Evolutionary conservation across 2,329 filamentous ascomycete species (phyloP).

Genomic region (Aureobasidium sp.): DNA sequence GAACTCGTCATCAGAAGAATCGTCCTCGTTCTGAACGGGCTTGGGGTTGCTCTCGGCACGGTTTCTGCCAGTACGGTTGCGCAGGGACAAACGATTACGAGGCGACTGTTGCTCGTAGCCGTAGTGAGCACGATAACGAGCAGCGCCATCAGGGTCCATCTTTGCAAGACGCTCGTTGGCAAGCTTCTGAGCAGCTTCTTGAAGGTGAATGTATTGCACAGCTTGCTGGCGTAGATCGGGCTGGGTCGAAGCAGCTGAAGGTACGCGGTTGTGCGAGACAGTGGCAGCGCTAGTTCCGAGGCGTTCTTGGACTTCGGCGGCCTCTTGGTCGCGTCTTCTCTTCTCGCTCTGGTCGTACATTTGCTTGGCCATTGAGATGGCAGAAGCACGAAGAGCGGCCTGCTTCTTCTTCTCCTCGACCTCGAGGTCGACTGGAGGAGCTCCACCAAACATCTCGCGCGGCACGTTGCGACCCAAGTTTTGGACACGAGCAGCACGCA

Average conservation of each 20-base stretch:
- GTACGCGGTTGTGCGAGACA: conserved; percentile 26
- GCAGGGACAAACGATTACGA: conserved; percentile 41
- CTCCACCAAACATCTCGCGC: conserved; percentile 69
- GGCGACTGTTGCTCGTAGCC: conserved; percentile 49
- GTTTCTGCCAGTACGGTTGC: conserved; percentile 11
- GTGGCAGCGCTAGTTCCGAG: conserved; percentile 23
- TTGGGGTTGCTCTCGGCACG: conserved; percentile 18
- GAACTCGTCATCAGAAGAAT: conserved; percentile 55
- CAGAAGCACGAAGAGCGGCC: conserved; percentile 71
- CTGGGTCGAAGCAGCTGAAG: conserved; percentile 26
- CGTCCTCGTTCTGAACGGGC: conserved; percentile 27
- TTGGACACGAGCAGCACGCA: conserved; percentile 56
- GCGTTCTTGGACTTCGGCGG: conserved; percentile 16
- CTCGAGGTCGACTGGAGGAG: conserved; percentile 65
- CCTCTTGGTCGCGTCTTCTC: conserved; percentile 46
- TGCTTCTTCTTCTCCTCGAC: conserved; percentile 65
- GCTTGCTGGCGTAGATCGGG: conserved; percentile 48
- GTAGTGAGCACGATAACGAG: conserved; percentile 71
- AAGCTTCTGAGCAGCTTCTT: conserved; percentile 80
- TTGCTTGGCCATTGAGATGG: conserved; percentile 80
- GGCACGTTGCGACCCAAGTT: conserved; percentile 61
- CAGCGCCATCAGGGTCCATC: conserved; percentile 61
- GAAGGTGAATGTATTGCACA: conserved; percentile 55
- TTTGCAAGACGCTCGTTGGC: conserved; percentile 77
- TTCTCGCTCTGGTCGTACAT: conserved; percentile 68